Conservation (phyloP, 75 land plant genomes). For the Picea glauca region DNA sequence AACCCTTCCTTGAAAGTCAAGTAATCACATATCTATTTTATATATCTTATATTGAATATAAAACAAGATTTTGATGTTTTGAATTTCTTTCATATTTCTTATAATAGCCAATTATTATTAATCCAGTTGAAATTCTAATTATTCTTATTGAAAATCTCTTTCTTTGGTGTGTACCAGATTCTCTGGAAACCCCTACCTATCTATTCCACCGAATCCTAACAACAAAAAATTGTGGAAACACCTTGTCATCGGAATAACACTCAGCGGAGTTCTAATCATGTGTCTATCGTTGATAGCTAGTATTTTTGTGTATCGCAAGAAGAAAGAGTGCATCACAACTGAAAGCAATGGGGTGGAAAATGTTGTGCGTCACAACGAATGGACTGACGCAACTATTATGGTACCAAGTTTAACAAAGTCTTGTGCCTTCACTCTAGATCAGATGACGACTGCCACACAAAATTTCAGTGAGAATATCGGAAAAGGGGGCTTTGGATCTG, state of each 20-base stretch:
- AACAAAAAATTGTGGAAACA: background rate
- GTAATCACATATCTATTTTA: no score
- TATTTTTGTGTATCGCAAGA: background rate
- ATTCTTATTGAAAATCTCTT: background rate
- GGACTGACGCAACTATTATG: background rate
- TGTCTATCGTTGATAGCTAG: background rate
- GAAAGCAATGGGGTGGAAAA: background rate
- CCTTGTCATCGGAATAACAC: background rate
- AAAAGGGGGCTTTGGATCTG: slow-evolving; percentile 51
- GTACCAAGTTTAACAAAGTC: background rate
- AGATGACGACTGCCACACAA: slow-evolving; percentile 44
- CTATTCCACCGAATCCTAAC: no score
- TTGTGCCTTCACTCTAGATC: slow-evolving; percentile 27
- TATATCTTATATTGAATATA: no score
- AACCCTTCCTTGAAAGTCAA: no score
- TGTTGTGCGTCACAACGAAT: background rate
- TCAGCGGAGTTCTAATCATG: background rate
- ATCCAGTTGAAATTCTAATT: no score
- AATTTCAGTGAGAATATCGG: slow-evolving; percentile 42
- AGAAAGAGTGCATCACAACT: background rate
- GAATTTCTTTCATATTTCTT: no score
- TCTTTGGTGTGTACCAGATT: background rate
- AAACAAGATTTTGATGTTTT: no score
- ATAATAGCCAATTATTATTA: no score
- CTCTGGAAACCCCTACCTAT: background rate